Percentiles rank a stretch among this genome's conserved stretches.
Conservation (phyloP, 352 stramenopile genomes). For the Stramenopiles sp. region DNA sequence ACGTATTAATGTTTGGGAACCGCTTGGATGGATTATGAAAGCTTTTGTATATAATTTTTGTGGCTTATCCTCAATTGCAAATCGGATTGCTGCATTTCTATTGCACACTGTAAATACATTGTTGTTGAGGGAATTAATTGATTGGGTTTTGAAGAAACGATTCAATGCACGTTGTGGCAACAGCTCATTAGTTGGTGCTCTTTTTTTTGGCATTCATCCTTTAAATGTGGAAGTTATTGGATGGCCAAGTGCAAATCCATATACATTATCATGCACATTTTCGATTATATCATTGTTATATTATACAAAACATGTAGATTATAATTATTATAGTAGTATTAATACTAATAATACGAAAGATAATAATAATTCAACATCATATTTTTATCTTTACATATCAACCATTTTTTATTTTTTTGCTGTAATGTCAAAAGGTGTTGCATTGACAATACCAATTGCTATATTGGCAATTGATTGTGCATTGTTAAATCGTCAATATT, state of each 20-base stretch:
- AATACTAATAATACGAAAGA: background rate
- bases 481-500: background rate
- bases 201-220: slow-evolving; percentile 37
- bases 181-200: slow-evolving; percentile 21
- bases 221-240: slow-evolving; percentile 38
- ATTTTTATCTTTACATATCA: background rate
- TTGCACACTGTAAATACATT: slow-evolving; percentile 22
- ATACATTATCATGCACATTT: slow-evolving; percentile 34
- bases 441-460: slow-evolving; percentile 25
- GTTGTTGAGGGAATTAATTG: background rate
- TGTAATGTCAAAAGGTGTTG: slow-evolving; percentile 35
- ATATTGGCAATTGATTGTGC: slow-evolving; percentile 26
- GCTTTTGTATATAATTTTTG: slow-evolving; percentile 23
- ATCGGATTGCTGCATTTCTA: slow-evolving; percentile 27
- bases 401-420: slow-evolving; percentile 22
- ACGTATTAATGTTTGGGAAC: slow-evolving; percentile 42
- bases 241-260: slow-evolving; percentile 43
- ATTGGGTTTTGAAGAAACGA: background rate
- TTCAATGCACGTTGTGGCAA: background rate
- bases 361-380: too few species aligned
- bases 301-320: background rate
- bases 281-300: background rate
- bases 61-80: slow-evolving; percentile 25
- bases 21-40: slow-evolving; percentile 40
- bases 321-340: background rate